Evolutionary conservation across 768 basidiomycete genomes (phyloP), one percentile per base, ranked within the genome.

Genomic region (Infundibulicybe gibba): DNA sequence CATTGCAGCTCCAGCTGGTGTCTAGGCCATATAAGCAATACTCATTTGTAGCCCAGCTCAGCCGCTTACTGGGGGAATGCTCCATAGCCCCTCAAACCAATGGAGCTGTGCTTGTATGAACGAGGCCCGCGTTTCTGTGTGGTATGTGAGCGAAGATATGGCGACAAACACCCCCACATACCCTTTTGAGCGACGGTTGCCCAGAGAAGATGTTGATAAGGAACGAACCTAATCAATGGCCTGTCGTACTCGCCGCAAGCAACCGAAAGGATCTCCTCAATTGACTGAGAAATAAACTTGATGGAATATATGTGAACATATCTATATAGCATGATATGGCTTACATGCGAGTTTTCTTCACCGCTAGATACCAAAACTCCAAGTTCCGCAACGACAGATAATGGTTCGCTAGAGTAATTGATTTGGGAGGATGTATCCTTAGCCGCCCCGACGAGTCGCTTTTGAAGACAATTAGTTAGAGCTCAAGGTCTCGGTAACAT

Each of bases 191-290:
- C 66, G 21, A 74, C 68, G 15, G 61, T 49, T 8, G 65, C 50
- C 85, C 84, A 86, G 25, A 74, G 34, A n/a, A 80, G 60, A 51
- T 83, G 82, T 51, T 79, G 80, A 54, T 82, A 81, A 0, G 70
- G 58, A 11, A 75, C 63, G 32, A 85, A 61, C 46, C 73, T 76
- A 17, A 62, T 49, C 9, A 87, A 56, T 3, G 79, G 57, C 17
- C 54, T 56, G 16, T 52, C 43, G 6, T 60, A 58, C 33, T 65
- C 60, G 9, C 64, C 57, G 32, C 68, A 68, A 20, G 72, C 68
- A 9, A 70, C 45, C 17, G 65, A 56, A 32, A 80, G 60, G 31
- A 84, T 62, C 15, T 66, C 63, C 21, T 67, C 61, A 2, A 71
- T 52, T 4, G 52, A 33, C 45, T 55, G 49, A 6, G 40, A 41